phyloP scores from a whole-genome alignment of 2,329 filamentous ascomycete species.

The Nigrospora oryzae region DNA sequence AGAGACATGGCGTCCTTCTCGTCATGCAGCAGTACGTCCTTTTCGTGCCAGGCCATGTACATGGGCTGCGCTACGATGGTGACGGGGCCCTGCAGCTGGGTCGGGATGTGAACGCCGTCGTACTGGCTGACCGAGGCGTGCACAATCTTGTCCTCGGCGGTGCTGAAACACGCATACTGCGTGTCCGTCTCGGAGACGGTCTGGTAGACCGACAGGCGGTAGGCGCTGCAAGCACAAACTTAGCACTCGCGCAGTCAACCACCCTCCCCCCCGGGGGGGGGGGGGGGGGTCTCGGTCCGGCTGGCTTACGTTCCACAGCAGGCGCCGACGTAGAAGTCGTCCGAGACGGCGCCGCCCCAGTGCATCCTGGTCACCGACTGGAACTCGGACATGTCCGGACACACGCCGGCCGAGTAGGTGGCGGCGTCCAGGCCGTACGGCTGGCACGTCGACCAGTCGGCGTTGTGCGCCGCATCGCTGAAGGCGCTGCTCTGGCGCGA shows the following conservation, averaged over 20 bases:
- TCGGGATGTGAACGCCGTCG: too few species aligned
- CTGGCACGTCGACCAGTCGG: slow-evolving; percentile 4
- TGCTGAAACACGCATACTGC: too few species aligned
- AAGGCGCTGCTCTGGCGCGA: background rate
- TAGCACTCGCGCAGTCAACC: background rate
- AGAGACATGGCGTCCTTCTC: slow-evolving; percentile 3
- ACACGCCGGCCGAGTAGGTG: slow-evolving; percentile 5
- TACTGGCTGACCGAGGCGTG: too few species aligned
- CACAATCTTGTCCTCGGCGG: too few species aligned
- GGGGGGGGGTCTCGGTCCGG: too few species aligned
- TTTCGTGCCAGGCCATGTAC: slow-evolving; percentile 4
- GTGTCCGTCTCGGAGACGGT: too few species aligned
- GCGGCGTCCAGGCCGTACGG: slow-evolving; percentile 1
- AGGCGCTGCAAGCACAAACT: background rate
- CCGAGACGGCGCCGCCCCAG: background rate
- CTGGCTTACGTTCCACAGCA: slow-evolving; percentile 3
- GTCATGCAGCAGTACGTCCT: slow-evolving; percentile 1
- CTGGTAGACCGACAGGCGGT: background rate
- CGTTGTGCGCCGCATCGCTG: slow-evolving; percentile 3
- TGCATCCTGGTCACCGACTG: slow-evolving; percentile 3
- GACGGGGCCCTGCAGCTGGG: background rate
- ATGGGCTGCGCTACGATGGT: slow-evolving; percentile 2
- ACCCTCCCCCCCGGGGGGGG: too few species aligned
- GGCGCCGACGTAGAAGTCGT: slow-evolving; percentile 1
- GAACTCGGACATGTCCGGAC: slow-evolving; percentile 2